A percentile compares a stretch with the other conserved stretches of the same genome.
phyloP scores from a whole-genome alignment of 805 yeast species.

The Barnettozyma sucrosica region DNA sequence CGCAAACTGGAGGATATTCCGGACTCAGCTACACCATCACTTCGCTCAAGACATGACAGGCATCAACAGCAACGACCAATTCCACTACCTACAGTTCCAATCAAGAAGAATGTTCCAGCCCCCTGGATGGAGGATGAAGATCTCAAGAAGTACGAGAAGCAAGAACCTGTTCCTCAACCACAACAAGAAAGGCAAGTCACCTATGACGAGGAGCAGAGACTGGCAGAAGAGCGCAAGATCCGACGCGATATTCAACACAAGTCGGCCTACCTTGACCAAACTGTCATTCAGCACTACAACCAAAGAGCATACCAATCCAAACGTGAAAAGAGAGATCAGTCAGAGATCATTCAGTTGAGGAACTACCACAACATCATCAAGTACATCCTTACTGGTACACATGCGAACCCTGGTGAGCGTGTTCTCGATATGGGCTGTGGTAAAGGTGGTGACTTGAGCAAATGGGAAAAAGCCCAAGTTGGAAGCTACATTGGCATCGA shows the following conservation, averaged over 20 bases:
- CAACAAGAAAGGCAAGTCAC: background rate
- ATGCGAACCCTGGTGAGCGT: conserved; percentile 45
- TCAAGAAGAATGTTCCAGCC: conserved; percentile 2
- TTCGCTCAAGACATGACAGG: background rate
- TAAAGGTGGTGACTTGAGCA: conserved; percentile 93
- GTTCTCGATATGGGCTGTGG: conserved; percentile 93
- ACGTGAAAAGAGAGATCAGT: conserved; percentile 54
- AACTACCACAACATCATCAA: conserved; percentile 91
- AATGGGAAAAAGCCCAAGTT: conserved; percentile 72
- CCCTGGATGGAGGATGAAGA: conserved; percentile 16
- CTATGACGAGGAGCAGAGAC: conserved; percentile 13
- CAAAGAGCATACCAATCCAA: conserved; percentile 70
- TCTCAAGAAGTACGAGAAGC: conserved; percentile 1
- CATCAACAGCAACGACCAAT: background rate
- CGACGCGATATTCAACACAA: conserved; percentile 26
- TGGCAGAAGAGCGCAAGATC: conserved; percentile 17
- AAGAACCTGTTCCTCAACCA: background rate
- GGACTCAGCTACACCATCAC: background rate
- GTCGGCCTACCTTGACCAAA: conserved; percentile 41
- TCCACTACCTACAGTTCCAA: background rate
- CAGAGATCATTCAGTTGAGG: conserved; percentile 81
- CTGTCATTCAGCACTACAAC: conserved; percentile 82
- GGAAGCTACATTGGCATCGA: conserved; percentile 86
- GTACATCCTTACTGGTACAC: conserved; percentile 73
- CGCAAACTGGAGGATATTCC: conserved; percentile 8